Percentiles rank a stretch among this genome's conserved stretches.
These are phyloP conservation scores for Penicillium lagena DNA, from an alignment of 495 filamentous ascomycete species.

Conservation along the genomic window DNA sequence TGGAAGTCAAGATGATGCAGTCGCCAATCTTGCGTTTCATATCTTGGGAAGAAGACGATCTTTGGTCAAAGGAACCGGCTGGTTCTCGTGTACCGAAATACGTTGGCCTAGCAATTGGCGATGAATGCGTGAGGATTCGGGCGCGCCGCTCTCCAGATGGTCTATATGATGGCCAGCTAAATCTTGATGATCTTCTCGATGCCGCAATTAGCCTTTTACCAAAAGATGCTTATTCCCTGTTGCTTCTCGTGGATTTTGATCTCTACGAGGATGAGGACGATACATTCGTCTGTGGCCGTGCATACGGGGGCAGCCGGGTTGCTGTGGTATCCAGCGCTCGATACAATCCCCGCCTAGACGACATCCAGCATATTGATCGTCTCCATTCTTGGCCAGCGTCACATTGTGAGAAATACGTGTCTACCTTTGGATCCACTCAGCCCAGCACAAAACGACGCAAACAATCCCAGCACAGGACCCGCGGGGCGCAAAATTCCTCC, in stretches of 20 bases:
- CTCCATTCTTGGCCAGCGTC: conserved; percentile 58
- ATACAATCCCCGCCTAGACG: conserved; percentile 52
- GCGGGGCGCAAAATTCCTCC: not conserved
- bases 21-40: conserved; percentile 31
- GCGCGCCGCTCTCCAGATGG: conserved; percentile 42
- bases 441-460: not conserved
- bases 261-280: conserved; percentile 63
- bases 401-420: conserved; percentile 50
- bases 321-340: conserved; percentile 53
- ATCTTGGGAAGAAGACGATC: conserved; percentile 31
- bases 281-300: conserved; percentile 60
- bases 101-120: conserved; percentile 36
- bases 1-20: conserved; percentile 41
- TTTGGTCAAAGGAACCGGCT: conserved; percentile 2
- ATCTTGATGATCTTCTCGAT: conserved; percentile 60
- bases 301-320: conserved; percentile 58
- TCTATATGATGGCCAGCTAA: conserved; percentile 46
- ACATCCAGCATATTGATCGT: conserved; percentile 32
- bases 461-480: not conserved
- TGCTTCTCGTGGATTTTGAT: conserved; percentile 55
- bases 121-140: conserved; percentile 45
- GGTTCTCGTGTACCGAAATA: conserved; percentile 4
- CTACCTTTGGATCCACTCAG: conserved; percentile 7
- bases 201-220: conserved; percentile 49
- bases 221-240: conserved; percentile 51